Base-by-base conservation (phyloP, 192 early-diverging fungal genomes). In the Linnemannia zychae region DNA sequence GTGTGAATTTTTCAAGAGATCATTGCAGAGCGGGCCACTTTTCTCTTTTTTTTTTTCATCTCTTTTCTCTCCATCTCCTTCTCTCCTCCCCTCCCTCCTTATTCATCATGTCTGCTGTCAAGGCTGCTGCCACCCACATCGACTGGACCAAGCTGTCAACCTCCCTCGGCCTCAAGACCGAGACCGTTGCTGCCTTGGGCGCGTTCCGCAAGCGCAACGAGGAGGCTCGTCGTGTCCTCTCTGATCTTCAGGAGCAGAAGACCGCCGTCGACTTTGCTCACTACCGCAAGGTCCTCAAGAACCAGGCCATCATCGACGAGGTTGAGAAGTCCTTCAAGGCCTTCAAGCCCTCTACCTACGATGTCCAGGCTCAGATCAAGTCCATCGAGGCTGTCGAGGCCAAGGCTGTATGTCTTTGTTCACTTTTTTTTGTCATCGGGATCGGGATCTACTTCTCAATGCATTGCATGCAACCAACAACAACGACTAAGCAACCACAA, bases 181-280 rank as follows among this genome's bases (percentile, higher is more conserved):
- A 99, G 86, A 99, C 98, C 52, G 93, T 95, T 74, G 94, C 93
- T 70, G 90, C 96, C 37, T 87, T 99, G 68, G 89, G 88, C 78
- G 93, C 95, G 22, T 99, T 99, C 96, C 97, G 98, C 82, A 95
- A 98, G 86, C 94, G 97, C 86, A 97, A 98, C 88, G 94, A 95
- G 33, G 97, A 98, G 88, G 95, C 97, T 65, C 92, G 92, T 79
- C 95, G 97, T 86, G 88, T 93, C 76, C 91, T 99, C 65, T 65
- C 84, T 46, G 96, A 96, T 85, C 93, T 99, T 66, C 91, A 94
- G 84, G 96, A 97, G 82, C 95, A 96, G 60, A 90, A 91, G 78
- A 92, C 93, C 72, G 78, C 93, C 65, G 90, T 99, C 67, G 95
- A 99, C 91, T 99, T 99, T 90, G 95, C 91, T 16, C 89, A 93